Percentiles rank a stretch among this genome's conserved stretches.
These are phyloP conservation scores for Brassica nigra DNA, from an alignment of 345 rosid genomes.

Conservation along the genomic window DNA sequence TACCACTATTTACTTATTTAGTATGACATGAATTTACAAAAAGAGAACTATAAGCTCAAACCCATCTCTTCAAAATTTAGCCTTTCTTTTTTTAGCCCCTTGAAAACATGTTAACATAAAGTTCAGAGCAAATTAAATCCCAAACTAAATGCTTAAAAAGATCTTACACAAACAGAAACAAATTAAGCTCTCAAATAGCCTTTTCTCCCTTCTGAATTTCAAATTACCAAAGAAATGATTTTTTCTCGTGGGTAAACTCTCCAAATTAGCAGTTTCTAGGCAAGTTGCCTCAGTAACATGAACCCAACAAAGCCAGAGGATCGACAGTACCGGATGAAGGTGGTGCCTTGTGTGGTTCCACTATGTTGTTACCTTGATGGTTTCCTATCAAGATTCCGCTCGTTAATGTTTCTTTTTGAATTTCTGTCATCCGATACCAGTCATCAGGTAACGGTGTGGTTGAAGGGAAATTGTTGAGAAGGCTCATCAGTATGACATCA, in stretches of 20 bases:
- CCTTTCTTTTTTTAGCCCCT: not conserved
- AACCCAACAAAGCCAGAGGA: slow-evolving; percentile 43
- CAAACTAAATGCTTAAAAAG: slow-evolving; percentile 18
- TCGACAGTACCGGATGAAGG: slow-evolving; percentile 27
- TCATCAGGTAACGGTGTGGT: slow-evolving; percentile 67
- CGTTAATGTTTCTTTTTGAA: slow-evolving; percentile 23
- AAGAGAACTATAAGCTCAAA: not conserved
- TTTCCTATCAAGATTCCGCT: slow-evolving; percentile 20
- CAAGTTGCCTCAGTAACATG: slow-evolving; percentile 63
- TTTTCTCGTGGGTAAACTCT: slow-evolving; percentile 5
- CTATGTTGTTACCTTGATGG: slow-evolving; percentile 11
- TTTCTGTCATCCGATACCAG: slow-evolving; percentile 49
- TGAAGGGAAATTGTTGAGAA: slow-evolving; percentile 67
- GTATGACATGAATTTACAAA: not conserved
- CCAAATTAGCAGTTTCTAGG: slow-evolving; percentile 55
- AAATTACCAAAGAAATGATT: slow-evolving; percentile 21
- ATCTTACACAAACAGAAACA: slow-evolving; percentile 28
- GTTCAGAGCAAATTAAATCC: slow-evolving; percentile 31
- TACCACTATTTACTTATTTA: not conserved
- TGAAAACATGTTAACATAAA: slow-evolving; percentile 30
- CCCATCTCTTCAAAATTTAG: not conserved
- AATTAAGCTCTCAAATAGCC: slow-evolving; percentile 25
- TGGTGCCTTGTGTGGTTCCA: slow-evolving; percentile 14
- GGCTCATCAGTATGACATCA: slow-evolving; percentile 58
- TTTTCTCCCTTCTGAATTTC: not conserved